Evolutionary conservation across 768 basidiomycete genomes (phyloP).

Genomic region (Lactifluus piperatus): DNA sequence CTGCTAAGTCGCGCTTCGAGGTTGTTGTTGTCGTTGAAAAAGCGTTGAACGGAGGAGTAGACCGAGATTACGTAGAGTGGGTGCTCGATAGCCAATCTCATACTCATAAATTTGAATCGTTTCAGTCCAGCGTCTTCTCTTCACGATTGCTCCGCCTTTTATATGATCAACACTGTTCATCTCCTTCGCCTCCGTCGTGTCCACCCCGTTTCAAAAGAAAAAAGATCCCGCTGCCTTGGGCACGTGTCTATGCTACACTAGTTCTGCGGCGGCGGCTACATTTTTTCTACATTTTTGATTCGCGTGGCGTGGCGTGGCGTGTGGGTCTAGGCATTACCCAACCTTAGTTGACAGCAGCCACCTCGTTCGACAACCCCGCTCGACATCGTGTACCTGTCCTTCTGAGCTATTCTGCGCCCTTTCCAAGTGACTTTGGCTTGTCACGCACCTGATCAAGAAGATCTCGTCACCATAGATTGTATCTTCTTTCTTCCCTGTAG

Average conservation of each 20-base stretch:
- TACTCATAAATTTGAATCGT: constrained; percentile 1
- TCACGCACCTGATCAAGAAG: constrained; percentile 1
- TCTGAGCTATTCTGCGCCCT: background rate
- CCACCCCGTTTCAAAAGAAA: constrained; percentile 2
- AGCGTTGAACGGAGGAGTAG: too few relatives aligned
- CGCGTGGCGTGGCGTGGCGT: too few relatives aligned
- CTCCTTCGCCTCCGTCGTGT: background rate
- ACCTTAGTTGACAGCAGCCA: background rate
- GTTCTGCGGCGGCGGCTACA: too few relatives aligned
- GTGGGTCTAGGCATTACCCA: background rate
- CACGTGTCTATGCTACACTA: constrained; percentile 2
- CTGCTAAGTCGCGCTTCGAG: constrained; percentile 6
- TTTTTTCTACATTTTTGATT: too few relatives aligned
- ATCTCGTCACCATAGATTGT: background rate
- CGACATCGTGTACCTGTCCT: background rate
- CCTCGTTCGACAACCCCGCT: background rate
- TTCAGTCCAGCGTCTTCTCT: constrained; percentile 10
- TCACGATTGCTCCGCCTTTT: background rate
- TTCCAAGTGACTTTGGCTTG: background rate
- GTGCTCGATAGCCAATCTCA: constrained; percentile 6
- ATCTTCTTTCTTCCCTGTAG: constrained; percentile 6
- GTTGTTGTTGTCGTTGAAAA: background rate
- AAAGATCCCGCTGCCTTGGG: background rate
- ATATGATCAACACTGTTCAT: constrained; percentile 2
- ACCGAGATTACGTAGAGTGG: constrained; percentile 8